Conservation (phyloP, 176 grass and related monocot species). For the Carex parvula region DNA sequence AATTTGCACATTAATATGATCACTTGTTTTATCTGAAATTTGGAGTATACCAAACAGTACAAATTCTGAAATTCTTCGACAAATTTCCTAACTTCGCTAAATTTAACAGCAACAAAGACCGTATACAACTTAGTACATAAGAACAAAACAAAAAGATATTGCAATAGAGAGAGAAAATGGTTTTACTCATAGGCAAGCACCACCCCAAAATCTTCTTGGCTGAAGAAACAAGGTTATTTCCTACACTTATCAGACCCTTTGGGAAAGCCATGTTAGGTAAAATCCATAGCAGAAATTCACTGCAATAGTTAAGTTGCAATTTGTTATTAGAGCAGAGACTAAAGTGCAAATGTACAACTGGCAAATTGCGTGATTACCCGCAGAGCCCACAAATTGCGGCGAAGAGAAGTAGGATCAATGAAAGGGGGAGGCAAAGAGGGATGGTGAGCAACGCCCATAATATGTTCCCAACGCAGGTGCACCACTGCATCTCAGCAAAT, state of each 20-base stretch:
- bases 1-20: too few relatives aligned
- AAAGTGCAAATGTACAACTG: not conserved
- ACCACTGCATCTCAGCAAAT: not conserved
- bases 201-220: not conserved
- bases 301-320: not conserved
- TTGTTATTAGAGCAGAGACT: not conserved
- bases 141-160: not conserved
- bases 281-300: not conserved
- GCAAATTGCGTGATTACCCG: not conserved
- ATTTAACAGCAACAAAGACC: not conserved
- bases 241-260: not conserved
- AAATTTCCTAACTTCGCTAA: not conserved
- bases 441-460: not conserved
- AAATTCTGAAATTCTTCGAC: not conserved
- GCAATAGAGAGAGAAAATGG: not conserved
- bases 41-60: not conserved
- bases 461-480: not conserved
- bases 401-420: not conserved
- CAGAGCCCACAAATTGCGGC: not conserved
- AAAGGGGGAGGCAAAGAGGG: not conserved
- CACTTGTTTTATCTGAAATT: too few relatives aligned
- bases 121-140: not conserved
- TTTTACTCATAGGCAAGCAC: not conserved
- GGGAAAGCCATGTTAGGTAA: conserved; percentile 2
- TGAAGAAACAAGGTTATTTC: not conserved